Percentiles rank a stretch among this genome's conserved stretches.
Conservation (phyloP, 257 asterid species). For the Primulina huaijiensis region DNA sequence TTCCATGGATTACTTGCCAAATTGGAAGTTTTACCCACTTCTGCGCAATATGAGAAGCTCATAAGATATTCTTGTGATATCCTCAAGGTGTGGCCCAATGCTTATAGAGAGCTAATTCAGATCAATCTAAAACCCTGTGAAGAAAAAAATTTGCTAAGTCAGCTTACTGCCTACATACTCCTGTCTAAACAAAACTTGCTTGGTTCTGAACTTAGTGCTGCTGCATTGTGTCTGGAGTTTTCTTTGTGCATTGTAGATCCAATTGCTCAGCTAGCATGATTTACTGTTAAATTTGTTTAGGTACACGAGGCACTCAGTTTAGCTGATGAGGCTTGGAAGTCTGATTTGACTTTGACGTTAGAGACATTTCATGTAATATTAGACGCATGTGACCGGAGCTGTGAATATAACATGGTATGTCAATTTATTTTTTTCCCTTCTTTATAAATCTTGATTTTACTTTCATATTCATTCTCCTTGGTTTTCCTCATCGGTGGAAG, state of each 20-base stretch:
- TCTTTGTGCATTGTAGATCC: constrained; percentile 7
- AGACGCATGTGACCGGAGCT: constrained; percentile 63
- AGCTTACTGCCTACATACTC: background rate
- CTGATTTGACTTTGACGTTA: constrained; percentile 46
- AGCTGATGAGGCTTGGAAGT: constrained; percentile 50
- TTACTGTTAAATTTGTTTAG: constrained; percentile 36
- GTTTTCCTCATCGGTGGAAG: constrained; percentile 18
- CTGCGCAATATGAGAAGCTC: constrained; percentile 59
- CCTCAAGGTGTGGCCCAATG: constrained; percentile 54
- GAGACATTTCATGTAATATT: constrained; percentile 56
- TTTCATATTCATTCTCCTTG: constrained; percentile 20
- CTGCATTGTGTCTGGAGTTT: constrained; percentile 13
- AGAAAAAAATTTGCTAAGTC: constrained; percentile 16
- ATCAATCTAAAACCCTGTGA: constrained; percentile 12
- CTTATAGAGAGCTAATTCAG: constrained; percentile 10
- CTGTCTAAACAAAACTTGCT: constrained; percentile 5
- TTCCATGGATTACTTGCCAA: constrained; percentile 51
- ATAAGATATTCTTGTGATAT: constrained; percentile 48
- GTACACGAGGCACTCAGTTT: constrained; percentile 74
- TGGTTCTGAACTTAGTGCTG: constrained; percentile 18
- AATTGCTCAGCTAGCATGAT: constrained; percentile 14
- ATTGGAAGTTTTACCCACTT: constrained; percentile 57
- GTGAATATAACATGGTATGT: constrained; percentile 77
- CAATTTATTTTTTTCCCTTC: constrained; percentile 23
- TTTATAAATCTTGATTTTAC: constrained; percentile 9